These are phyloP conservation scores for Trichoderma atroviride DNA, from an alignment of 2,329 filamentous ascomycete genomes.

Conservation along the genomic window DNA sequence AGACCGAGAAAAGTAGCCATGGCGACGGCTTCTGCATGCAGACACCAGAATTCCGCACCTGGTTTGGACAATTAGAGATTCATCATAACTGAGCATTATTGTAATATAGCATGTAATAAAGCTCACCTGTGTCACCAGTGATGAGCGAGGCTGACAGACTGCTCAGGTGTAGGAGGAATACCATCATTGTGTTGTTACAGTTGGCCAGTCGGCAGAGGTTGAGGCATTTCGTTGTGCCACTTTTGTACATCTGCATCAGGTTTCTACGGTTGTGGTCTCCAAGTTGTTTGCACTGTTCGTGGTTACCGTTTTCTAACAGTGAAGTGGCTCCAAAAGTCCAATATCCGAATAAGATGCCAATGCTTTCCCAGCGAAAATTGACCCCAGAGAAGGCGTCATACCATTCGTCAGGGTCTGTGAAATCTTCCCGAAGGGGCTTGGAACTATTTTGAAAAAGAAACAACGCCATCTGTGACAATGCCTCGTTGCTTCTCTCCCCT, in stretches of 20 bases:
- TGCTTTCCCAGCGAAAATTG: slow-evolving; percentile 48
- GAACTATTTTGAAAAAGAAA: slow-evolving; percentile 44
- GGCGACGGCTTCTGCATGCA: slow-evolving; percentile 21
- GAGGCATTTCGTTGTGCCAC: not conserved
- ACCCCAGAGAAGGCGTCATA: slow-evolving; percentile 43
- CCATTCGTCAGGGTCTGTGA: slow-evolving; percentile 42
- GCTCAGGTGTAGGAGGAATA: slow-evolving; percentile 10
- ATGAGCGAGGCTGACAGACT: slow-evolving; percentile 12
- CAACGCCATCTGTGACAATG: slow-evolving; percentile 35
- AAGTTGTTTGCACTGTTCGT: slow-evolving; percentile 12
- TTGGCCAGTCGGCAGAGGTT: slow-evolving; percentile 5
- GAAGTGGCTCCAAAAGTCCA: slow-evolving; percentile 9
- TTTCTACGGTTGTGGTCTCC: slow-evolving; percentile 14
- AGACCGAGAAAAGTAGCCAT: slow-evolving; percentile 28
- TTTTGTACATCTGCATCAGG: not conserved
- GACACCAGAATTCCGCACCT: slow-evolving; percentile 23
- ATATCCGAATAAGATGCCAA: slow-evolving; percentile 42
- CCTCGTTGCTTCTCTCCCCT: not conserved
- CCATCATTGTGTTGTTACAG: slow-evolving; percentile 21
- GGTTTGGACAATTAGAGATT: not conserved
- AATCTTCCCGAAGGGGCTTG: slow-evolving; percentile 41
- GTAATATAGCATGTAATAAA: not conserved
- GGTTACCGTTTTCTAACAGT: not conserved
- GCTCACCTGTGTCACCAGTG: slow-evolving; percentile 18
- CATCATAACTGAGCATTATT: not conserved